These are phyloP conservation scores for Gigaspora rosea DNA, from an alignment of 192 early-diverging fungal genomes.

Conservation along the genomic window DNA sequence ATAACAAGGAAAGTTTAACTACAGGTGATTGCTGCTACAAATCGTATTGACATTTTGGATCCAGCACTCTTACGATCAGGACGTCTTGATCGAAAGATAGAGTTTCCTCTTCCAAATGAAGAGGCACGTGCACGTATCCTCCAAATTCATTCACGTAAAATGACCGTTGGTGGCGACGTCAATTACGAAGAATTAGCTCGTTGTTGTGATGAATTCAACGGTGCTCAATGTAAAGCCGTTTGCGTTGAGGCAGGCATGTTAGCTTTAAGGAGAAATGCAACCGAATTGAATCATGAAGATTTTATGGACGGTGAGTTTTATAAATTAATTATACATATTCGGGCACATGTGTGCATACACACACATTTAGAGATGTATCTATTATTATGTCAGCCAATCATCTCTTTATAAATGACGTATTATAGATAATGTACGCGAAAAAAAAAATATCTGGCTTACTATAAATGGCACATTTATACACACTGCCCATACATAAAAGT, in stretches of 20 bases:
- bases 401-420: no score
- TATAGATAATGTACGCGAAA: no score
- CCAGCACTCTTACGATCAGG: conserved; percentile 87
- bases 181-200: conserved; percentile 97
- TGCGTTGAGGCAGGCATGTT: conserved; percentile 99
- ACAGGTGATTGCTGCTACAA: conserved; percentile 96
- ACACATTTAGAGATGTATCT: no score
- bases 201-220: conserved; percentile 98
- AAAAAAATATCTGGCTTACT: no score
- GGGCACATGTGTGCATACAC: background rate
- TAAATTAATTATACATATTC: conserved; percentile 36
- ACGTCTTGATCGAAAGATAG: conserved; percentile 90
- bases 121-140: conserved; percentile 93
- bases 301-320: conserved; percentile 77
- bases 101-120: conserved; percentile 91
- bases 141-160: conserved; percentile 98
- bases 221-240: conserved; percentile 98
- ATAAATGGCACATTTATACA: no score
- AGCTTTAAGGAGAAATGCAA: conserved; percentile 87
- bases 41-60: conserved; percentile 92
- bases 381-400: no score
- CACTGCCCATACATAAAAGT: background rate
- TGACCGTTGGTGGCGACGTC: conserved; percentile 92
- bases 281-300: conserved; percentile 92
- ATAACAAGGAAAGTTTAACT: conserved; percentile 28